Evolutionary conservation across 83 land plant species (phyloP), one percentile per base, ranked within the genome.

Genomic region (Picea abies): DNA sequence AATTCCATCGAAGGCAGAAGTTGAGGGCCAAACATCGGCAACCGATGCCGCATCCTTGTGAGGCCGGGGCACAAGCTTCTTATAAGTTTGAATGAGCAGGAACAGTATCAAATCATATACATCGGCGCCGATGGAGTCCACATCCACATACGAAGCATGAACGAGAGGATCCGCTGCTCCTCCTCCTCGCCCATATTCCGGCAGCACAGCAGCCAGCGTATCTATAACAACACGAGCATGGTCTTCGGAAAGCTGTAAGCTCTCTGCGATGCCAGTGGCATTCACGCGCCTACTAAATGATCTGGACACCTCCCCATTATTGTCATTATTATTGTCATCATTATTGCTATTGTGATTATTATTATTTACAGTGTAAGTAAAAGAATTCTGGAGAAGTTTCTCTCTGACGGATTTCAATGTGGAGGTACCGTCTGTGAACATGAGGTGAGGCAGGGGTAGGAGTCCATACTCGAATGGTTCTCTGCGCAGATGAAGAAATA

Each of bases 381-480:
- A 71, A 72, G 85, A 73, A 79, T 49, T 22, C 67, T 58, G 80
- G 83, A 86, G 17, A 85, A 90, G 88, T 65, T 83, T 82, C 25
- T 84, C 84, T 78, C 80, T 86, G 86, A 91, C 63, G 16, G 90
- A 56, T 58, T 79, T 76, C 64, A 93, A 90, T 78, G 88, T 85
- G 72, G 78, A 77, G 84, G 82, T 80, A 7, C 86, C 88, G 83
- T 93, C 95, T 84, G 92, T 63, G 92, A 93, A 92, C 84, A 92
- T 84, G 83, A 97, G 92, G 86, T 90, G 88, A 29, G 97, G 93
- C 70, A 97, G 87, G 19, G 99, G 98, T 41, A 97, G 88, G 68
- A 97, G 95, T 76, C 99, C 99, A 86, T 96, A 90, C 90, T 97
- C 99, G 88, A 97, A 97, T 19, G 94, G 96, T 90, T 97, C 98